Evolutionary conservation across 306 rosid genomes (phyloP).

Genomic region (Prunus dulcis): DNA sequence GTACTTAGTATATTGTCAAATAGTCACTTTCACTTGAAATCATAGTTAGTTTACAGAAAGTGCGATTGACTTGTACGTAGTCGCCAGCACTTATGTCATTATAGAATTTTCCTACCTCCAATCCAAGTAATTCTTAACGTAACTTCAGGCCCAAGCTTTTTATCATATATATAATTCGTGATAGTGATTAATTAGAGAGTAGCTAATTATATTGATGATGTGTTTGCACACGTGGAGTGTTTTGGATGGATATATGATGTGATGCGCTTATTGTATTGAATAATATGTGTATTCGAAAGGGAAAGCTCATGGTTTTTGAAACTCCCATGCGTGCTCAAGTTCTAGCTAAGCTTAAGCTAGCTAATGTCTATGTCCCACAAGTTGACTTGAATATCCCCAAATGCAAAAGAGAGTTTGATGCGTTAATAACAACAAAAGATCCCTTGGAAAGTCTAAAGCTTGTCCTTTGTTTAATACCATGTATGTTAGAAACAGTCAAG

Average conservation of each 20-base stretch:
- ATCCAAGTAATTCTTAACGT: not conserved
- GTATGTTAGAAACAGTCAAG: not conserved
- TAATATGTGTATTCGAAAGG: constrained; percentile 1
- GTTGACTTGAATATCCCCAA: constrained; percentile 29
- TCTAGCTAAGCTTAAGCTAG: no score
- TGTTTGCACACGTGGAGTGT: constrained; percentile 11
- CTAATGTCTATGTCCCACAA: constrained; percentile 16
- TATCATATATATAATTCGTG: not conserved
- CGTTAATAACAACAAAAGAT: constrained; percentile 29
- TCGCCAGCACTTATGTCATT: constrained; percentile 24
- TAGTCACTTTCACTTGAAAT: constrained; percentile 6
- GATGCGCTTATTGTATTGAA: not conserved
- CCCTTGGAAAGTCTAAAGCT: constrained; percentile 12
- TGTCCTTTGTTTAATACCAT: constrained; percentile 1
- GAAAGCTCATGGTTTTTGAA: constrained; percentile 20
- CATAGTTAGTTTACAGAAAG: not conserved
- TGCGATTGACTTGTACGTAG: constrained; percentile 2
- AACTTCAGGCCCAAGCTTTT: not conserved
- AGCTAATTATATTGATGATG: not conserved
- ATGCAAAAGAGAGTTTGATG: constrained; percentile 1
- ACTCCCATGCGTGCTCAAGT: constrained; percentile 23
- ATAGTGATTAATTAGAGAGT: not conserved
- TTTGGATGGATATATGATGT: constrained; percentile 10
- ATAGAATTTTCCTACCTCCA: not conserved
- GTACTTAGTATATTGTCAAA: no score